Evolutionary conservation across 768 basidiomycete species (phyloP), one percentile per base, ranked within the genome.

Genomic region (Suillus discolor): DNA sequence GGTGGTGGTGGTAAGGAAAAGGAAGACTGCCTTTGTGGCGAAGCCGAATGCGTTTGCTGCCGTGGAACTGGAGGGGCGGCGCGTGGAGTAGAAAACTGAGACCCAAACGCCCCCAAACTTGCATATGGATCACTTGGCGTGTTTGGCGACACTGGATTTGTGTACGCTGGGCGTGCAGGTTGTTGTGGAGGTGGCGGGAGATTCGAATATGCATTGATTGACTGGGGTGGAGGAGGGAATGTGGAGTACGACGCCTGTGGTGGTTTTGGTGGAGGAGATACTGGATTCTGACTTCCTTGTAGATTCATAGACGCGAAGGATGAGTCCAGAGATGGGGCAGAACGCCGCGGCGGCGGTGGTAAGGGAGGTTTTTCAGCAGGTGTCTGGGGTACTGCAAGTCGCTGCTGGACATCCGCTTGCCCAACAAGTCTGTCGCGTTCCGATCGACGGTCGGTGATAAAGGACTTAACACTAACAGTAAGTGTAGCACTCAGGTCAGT

Each of bases 361-460:
- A 83, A 81, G 4, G 79, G 71, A 13, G 85, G 83, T 9, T 87
- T 88, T 68, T 81, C 85, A 18, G 79, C 78, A 13, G 80, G 79
- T 53, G 82, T 68, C 16, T 76, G 75, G 2, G 80, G 71, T 4
- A 81, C 69, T 2, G 89, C 79, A 5, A 92, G 75, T 39, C 90
- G 82, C 66, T 85, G 87, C 75, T 93, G 86, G 12, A 87, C 83
- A 68, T 96, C 95, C 6, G 92, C 83, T 69, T 91, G 87, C 3
- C 84, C 80, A 3, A 85, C 82, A 20, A 97, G 73, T 13, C 80
- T 79, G 23, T 92, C 89, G 11, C 96, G 84, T 74, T 99, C 96
- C 0, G 81, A 77, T 9, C 81, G 84, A 36, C 97, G 83, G 20
- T 84, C 80, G 0, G 83, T 78, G 9, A 94, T 80, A 71, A 91